phyloP scores from a whole-genome alignment of 1,139 yeast genomes.

The Suhomyces coccinellae region DNA sequence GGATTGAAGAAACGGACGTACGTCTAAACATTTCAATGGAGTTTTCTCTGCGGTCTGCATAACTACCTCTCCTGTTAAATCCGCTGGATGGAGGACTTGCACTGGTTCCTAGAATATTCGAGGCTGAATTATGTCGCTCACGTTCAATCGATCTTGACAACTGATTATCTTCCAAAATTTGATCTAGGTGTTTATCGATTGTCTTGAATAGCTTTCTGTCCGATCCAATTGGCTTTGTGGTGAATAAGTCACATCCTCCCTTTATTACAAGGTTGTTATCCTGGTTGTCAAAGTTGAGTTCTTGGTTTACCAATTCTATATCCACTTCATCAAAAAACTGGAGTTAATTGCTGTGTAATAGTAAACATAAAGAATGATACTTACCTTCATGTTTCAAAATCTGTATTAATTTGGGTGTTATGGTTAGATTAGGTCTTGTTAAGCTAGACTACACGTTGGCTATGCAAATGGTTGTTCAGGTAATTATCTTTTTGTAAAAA shows the following conservation, averaged over 20 bases:
- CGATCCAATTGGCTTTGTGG: constrained; percentile 89
- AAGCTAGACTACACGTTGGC: constrained; percentile 3
- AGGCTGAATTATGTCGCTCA: constrained; percentile 41
- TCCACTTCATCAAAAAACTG: constrained; percentile 92
- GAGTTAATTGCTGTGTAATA: constrained; percentile 18
- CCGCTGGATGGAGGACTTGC: constrained; percentile 29
- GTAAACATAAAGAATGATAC: constrained; percentile 4
- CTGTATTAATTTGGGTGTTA: background rate
- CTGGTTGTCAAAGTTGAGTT: constrained; percentile 80
- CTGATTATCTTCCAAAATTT: constrained; percentile 58
- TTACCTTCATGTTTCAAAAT: constrained; percentile 18
- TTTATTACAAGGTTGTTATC: constrained; percentile 72
- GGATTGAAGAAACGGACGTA: constrained; percentile 6
- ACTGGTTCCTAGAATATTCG: constrained; percentile 39
- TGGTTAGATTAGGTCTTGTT: background rate
- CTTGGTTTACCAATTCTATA: constrained; percentile 83
- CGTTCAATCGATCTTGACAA: constrained; percentile 43
- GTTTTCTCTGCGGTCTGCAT: constrained; percentile 28
- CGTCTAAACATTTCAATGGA: constrained; percentile 18
- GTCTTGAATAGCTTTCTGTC: constrained; percentile 88
- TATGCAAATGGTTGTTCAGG: constrained; percentile 16
- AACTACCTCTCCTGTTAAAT: constrained; percentile 23
- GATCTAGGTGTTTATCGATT: constrained; percentile 77
- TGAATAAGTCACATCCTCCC: constrained; percentile 93
- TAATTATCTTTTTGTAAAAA: constrained; percentile 14